Percentiles rank a stretch among this genome's conserved stretches.
These are phyloP conservation scores for Penicillium antarcticum DNA, from an alignment of 495 filamentous ascomycete genomes.

Conservation along the genomic window DNA sequence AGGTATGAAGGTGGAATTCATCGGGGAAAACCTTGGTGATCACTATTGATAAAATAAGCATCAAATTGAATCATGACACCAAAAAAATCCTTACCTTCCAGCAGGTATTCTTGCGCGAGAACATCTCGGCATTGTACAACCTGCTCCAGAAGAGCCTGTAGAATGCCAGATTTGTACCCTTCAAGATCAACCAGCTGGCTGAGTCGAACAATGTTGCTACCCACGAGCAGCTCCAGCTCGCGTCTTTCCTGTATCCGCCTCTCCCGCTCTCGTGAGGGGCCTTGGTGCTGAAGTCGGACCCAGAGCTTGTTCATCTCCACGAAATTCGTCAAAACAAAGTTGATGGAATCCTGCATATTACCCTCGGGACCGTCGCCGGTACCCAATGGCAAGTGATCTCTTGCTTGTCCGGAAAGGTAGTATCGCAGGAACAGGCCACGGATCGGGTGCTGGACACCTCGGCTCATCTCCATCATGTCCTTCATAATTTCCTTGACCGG, in stretches of 20 bases:
- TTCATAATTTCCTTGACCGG: constrained; percentile 99
- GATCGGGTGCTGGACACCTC: constrained; percentile 94
- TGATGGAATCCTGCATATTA: constrained; percentile 95
- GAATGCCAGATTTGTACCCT: constrained; percentile 84
- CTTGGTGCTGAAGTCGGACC: constrained; percentile 96
- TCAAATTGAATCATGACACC: not conserved
- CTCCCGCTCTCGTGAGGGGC: constrained; percentile 91
- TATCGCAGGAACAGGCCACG: constrained; percentile 93
- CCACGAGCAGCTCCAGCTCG: constrained; percentile 91
- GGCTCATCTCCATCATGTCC: constrained; percentile 99
- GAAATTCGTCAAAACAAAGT: constrained; percentile 95
- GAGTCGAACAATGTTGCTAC: constrained; percentile 89
- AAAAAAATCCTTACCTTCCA: constrained; percentile 60
- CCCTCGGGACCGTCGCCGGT: constrained; percentile 88
- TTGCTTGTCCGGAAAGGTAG: constrained; percentile 89
- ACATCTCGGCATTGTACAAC: constrained; percentile 98
- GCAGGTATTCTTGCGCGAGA: constrained; percentile 91
- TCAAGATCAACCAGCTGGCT: constrained; percentile 96
- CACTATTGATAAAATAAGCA: constrained; percentile 50
- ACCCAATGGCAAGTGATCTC: constrained; percentile 79
- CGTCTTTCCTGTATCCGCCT: constrained; percentile 89
- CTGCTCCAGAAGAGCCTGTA: constrained; percentile 88
- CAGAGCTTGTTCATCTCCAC: constrained; percentile 99
- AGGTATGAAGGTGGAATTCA: constrained; percentile 94
- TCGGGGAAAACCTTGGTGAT: constrained; percentile 99